Evolutionary conservation across 1,284 basidiomycete genomes (phyloP).

Genomic region (Cutaneotrichosporon arboriforme): DNA sequence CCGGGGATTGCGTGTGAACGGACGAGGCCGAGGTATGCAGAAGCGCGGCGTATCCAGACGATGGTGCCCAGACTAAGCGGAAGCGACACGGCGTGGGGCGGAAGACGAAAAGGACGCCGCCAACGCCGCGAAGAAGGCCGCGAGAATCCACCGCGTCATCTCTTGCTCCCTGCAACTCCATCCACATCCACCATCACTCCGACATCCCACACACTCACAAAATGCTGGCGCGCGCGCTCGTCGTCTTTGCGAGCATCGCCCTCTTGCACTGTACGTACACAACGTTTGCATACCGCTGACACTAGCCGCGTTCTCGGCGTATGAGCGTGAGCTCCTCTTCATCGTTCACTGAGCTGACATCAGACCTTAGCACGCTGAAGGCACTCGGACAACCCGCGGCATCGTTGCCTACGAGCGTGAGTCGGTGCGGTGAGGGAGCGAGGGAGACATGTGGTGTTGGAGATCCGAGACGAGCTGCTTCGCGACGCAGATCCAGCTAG

Average conservation of each 20-base stretch:
- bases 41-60: too few relatives aligned
- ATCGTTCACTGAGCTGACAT: neutral
- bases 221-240: conserved; percentile 19
- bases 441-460: too few relatives aligned
- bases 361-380: conserved; percentile 47
- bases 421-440: too few relatives aligned
- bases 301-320: conserved; percentile 46
- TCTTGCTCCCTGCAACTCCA: neutral
- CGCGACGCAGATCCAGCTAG: too few relatives aligned
- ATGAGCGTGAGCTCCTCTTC: conserved; percentile 37
- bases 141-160: too few relatives aligned
- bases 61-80: too few relatives aligned
- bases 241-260: conserved; percentile 29
- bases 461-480: too few relatives aligned
- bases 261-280: conserved; percentile 35
- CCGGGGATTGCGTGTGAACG: too few relatives aligned
- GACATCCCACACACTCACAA: neutral
- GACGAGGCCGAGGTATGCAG: too few relatives aligned
- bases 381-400: conserved; percentile 32
- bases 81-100: too few relatives aligned
- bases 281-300: conserved; percentile 3
- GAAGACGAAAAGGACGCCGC: too few relatives aligned
- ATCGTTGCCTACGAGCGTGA: conserved; percentile 37
- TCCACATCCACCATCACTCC: neutral
- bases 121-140: too few relatives aligned